Evolutionary conservation across 441 rosid species (phyloP), one percentile per base, ranked within the genome.

Genomic region (Pelargonium myrrhifolium): DNA sequence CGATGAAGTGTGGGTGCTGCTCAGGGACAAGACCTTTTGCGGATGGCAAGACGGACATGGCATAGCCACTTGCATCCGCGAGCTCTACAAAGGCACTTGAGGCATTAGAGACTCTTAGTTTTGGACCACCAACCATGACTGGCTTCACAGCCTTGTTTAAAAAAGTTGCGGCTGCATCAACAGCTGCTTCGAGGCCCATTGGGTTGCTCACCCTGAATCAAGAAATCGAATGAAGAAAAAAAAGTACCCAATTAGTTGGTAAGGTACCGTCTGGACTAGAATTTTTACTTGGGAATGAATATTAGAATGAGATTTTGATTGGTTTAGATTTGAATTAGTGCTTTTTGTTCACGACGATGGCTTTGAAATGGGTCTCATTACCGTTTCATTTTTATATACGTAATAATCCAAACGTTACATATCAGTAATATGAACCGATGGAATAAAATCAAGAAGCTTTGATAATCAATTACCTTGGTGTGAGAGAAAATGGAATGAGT

Each of bases 141-240:
- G 97, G 97, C 59, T 92, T 92, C 80, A 86, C 96, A 1, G 97
- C 89, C 77, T 84, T 92, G 89, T 84, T 88, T 79, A 92, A 76
- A 66, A 92, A 90, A 71, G 83, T 84, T 2, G 88, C 93, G 0
- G 92, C 78, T 2, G 92, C 97, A 62, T 87, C 93, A 70, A 90
- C 93, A 6, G 97, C 97, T 11, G 93, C 90, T 64, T 85, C 90
- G 47, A 92, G 71, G 0, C 56, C 56, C 56, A 14, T 49, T 1
- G 17, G 56, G 21, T 49, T 49, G 56, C 56, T 49, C 21, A 49
- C 15, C 1, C 56, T 49, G 56, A 9, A 15, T 43, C 35, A 59
- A 35, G 39, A 45, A 45, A 45, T 45, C 5, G n/a, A 3, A 45
- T 45, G n/a, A 1, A 45, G 3, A 62, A 18, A 6, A 49, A 6